Base-by-base conservation (phyloP, 305 asterid species). In the Plantago rigida region DNA sequence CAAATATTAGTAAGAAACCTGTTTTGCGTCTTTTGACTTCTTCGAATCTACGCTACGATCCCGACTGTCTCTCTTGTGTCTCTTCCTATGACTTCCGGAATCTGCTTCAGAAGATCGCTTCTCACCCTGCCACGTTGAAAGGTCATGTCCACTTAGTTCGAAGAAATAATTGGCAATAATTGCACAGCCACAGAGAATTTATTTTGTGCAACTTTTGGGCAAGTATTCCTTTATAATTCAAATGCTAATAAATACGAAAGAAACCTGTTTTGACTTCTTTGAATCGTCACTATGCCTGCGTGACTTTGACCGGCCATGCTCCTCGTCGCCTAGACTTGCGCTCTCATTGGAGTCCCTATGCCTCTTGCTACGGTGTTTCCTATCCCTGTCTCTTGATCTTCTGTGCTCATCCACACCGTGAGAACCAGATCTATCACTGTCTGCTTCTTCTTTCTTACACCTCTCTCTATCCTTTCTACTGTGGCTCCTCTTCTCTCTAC, bases 401-500 rank as follows among this genome's bases (percentile, higher is more conserved):
- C 62, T 75, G 26, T 56, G 69, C 60, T 82, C 93, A 71, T 87
- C 93, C 54, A 65, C 52, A 71, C 81, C 66, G 57, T 77, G 46
- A 19, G 87, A 71, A 47, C 66, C 82, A 3, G 91, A 74, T 49
- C 64, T 72, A 34, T 83, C 87, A 19, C 88, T 84, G 29, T 79
- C 95, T 6, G 81, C 75, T 57, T 71, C 92, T 9, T 75, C 79
- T 8, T 64, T 73, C 81, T 60, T 80, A 19, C 59, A 69, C 66
- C 84, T 83, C 51, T 80, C 89, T 66, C 63, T 85, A 45, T 74
- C 66, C 73, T 71, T 76, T 79, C 83, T 77, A 71, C 68, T 76
- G 48, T 68, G 80, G 13, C 56, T 61, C 59, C 71, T 79, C 75
- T 76, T 76, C 47, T 77, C 82, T 63, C 65, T 81, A 71, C 74